Conservation (phyloP, 2,329 filamentous ascomycete species). For the Cytospora piceae region DNA sequence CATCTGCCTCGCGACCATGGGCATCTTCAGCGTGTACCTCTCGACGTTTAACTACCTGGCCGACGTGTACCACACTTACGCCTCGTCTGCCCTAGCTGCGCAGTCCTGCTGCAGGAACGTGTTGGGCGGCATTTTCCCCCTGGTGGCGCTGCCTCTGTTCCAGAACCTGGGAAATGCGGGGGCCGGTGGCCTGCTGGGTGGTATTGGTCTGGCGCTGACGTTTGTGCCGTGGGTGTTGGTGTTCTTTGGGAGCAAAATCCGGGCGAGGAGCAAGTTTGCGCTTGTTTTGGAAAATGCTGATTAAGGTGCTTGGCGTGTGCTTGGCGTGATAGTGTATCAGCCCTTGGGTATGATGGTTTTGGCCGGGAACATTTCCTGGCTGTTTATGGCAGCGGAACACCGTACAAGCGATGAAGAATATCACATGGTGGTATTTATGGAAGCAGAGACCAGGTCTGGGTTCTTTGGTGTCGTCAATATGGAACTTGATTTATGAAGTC, state of each 20-base stretch:
- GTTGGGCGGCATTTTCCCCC: conserved; percentile 77
- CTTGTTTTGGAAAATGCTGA: conserved; percentile 46
- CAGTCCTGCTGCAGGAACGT: conserved; percentile 87
- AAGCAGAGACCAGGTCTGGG: not conserved
- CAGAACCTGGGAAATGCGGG: conserved; percentile 69
- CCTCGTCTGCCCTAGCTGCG: conserved; percentile 82
- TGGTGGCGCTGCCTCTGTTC: conserved; percentile 77
- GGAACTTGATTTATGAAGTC: not conserved
- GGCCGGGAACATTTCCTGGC: not conserved
- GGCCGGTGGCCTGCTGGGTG: conserved; percentile 76
- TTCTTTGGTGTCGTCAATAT: not conserved
- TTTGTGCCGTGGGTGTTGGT: conserved; percentile 87
- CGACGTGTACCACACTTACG: conserved; percentile 83
- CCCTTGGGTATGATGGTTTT: not conserved
- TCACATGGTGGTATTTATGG: not conserved
- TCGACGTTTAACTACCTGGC: conserved; percentile 93
- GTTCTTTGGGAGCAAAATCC: conserved; percentile 76
- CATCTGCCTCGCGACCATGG: conserved; percentile 76
- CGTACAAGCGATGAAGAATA: not conserved
- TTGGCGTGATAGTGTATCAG: not conserved
- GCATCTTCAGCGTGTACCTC: conserved; percentile 85
- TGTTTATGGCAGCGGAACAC: not conserved
- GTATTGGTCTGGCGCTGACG: conserved; percentile 69
- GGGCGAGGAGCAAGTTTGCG: conserved; percentile 78
- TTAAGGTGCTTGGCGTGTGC: not conserved